Base-by-base conservation (phyloP, 306 rosid species). In the Cicer judaicum region DNA sequence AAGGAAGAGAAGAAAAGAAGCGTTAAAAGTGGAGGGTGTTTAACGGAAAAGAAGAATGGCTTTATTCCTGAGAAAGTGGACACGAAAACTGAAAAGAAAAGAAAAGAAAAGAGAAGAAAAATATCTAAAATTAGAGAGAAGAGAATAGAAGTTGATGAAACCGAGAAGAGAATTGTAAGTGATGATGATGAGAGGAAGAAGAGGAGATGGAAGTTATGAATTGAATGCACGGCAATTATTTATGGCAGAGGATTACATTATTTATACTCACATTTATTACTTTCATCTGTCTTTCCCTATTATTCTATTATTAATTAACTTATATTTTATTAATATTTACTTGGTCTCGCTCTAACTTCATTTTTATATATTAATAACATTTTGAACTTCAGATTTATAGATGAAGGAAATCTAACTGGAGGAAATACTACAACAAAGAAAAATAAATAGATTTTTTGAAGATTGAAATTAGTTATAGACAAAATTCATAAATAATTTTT, bases 201-300 rank as follows among this genome's bases (percentile, higher is more conserved):
- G 61, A 54, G n/a, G 13, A 0, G 41, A 41, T 36, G 54, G n/a
- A 19, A 10, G 21, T 66, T 57, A n/a, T 24, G 65, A 15, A 64
- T 63, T 41, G 65, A 61, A 64, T 29, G 40, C 79, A 44, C 0
- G 48, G 65, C 48, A 62, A 77, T 43, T 43, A 65, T 62, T 21
- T 21, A 64, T 53, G 79, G 75, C 84, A 46, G 63, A 67, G 21
- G 71, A 65, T 7, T 79, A 46, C 79, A 44, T 64, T 70, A 86
- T 78, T 81, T 89, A 84, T 74, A 54, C 34, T 7, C 65, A 15
- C 64, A 76, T 78, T 77, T 83, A 84, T 79, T 69, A 56, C 65
- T 47, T 78, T 81, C 83, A 54, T 75, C 81, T 12, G 77, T 85
- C 90, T 34, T 69, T 54, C 29, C 77, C 81, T 53, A 10, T 54